These are phyloP conservation scores for Drosera capensis DNA, from an alignment of 148 eudicot species.

Conservation along the genomic window DNA sequence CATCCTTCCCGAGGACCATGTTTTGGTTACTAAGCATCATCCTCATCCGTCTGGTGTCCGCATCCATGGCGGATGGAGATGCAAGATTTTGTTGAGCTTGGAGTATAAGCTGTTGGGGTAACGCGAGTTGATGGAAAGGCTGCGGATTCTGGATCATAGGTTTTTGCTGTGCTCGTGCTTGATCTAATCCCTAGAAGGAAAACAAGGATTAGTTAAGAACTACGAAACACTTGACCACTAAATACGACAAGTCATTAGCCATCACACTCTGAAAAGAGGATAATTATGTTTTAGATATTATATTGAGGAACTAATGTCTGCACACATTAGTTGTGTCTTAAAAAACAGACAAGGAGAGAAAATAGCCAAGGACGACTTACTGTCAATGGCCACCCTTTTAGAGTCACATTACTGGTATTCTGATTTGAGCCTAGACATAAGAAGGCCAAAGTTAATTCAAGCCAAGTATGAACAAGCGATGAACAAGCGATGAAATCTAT, in stretches of 20 bases:
- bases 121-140: slow-evolving; percentile 35
- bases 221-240: not conserved
- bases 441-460: not conserved
- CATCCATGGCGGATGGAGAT: slow-evolving; percentile 46
- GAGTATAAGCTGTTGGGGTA: slow-evolving; percentile 45
- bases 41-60: slow-evolving; percentile 41
- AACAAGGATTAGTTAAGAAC: not conserved
- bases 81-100: slow-evolving; percentile 52
- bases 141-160: slow-evolving; percentile 44
- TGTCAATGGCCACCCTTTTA: slow-evolving; percentile 70
- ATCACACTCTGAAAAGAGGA: not conserved
- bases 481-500: not conserved
- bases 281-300: not conserved
- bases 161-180: slow-evolving; percentile 36
- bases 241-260: not conserved
- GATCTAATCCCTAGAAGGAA: not conserved
- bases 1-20: slow-evolving; percentile 54
- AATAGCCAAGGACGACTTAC: slow-evolving; percentile 18
- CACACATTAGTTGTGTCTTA: not conserved
- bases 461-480: not conserved
- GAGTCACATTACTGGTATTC: slow-evolving; percentile 56
- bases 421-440: slow-evolving; percentile 51
- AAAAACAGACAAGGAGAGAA: not conserved
- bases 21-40: slow-evolving; percentile 39
- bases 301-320: not conserved